phyloP scores from a whole-genome alignment of 2,329 filamentous ascomycete genomes.

The Diaporthe vaccinii region DNA sequence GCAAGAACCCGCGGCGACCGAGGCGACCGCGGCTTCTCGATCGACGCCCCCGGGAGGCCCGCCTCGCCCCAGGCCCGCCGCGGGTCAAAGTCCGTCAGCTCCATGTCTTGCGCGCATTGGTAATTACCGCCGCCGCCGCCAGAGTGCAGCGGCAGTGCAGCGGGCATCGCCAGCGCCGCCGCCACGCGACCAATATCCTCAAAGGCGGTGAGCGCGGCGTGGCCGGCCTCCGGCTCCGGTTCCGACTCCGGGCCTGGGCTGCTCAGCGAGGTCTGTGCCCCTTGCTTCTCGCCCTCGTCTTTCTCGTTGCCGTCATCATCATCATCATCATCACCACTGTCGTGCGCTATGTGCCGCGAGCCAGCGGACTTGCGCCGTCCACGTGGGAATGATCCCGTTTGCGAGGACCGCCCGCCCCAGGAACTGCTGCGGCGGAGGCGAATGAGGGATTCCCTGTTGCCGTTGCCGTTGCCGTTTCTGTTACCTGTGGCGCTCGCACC shows the following conservation, averaged over 20 bases:
- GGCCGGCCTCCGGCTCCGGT: not conserved
- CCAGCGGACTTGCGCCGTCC: slow-evolving; percentile 6
- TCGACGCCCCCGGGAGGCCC: slow-evolving; percentile 39
- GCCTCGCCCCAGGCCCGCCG: not conserved
- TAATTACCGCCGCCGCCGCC: not conserved
- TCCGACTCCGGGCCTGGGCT: not conserved
- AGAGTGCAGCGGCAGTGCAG: not conserved
- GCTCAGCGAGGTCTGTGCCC: not conserved
- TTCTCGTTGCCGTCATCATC: not conserved
- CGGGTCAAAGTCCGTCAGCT: not conserved
- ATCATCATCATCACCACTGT: not conserved
- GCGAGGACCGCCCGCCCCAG: slow-evolving; percentile 11
- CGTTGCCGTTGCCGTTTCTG: not conserved
- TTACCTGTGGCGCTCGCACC: too few species aligned
- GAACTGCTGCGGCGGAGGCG: slow-evolving; percentile 28
- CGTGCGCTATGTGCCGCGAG: not conserved
- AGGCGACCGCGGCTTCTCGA: slow-evolving; percentile 33
- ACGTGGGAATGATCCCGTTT: not conserved
- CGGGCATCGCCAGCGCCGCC: slow-evolving; percentile 17
- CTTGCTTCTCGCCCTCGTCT: not conserved
- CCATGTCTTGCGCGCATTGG: not conserved
- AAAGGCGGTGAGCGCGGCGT: not conserved
- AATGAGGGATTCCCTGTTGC: not conserved
- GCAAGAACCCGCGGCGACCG: slow-evolving; percentile 29
- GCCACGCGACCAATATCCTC: not conserved